These are phyloP conservation scores for Fusarium torulosum DNA, from an alignment of 2,329 filamentous ascomycete genomes.

Conservation along the genomic window DNA sequence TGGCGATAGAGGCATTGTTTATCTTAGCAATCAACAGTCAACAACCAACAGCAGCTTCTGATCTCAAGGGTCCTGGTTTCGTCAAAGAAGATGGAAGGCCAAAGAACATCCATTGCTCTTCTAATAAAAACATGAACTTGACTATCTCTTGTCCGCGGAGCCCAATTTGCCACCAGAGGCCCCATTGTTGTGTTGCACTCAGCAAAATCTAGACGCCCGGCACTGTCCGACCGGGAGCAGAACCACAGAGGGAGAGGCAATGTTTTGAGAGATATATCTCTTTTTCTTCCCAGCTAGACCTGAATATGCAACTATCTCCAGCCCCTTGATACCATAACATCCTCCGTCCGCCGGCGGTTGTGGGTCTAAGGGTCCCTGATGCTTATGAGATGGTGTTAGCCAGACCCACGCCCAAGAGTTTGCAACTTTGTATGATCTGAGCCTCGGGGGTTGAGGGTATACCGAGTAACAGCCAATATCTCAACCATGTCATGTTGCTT, in stretches of 20 bases:
- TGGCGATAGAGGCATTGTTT: constrained; percentile 16
- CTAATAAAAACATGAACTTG: constrained; percentile 1
- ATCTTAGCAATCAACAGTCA: not conserved
- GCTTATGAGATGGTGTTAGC: constrained; percentile 1
- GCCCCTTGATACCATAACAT: constrained; percentile 33
- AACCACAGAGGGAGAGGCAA: not conserved
- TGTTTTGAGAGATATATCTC: not conserved
- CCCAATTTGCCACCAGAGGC: constrained; percentile 33
- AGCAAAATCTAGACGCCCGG: constrained; percentile 15
- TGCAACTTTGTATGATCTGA: constrained; percentile 31
- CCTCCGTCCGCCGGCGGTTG: constrained; percentile 4
- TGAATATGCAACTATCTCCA: constrained; percentile 34
- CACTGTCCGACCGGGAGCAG: not conserved
- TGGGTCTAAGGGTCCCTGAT: constrained; percentile 20
- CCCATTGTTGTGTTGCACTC: constrained; percentile 22
- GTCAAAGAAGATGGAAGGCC: not conserved
- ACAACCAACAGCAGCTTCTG: constrained; percentile 11
- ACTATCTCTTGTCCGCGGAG: constrained; percentile 3
- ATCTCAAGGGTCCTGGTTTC: constrained; percentile 2
- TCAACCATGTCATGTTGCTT: constrained; percentile 17
- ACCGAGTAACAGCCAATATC: constrained; percentile 9
- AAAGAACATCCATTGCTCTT: constrained; percentile 6
- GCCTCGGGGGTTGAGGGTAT: constrained; percentile 18
- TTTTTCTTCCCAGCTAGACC: not conserved
- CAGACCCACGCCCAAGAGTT: constrained; percentile 19